Conservation (phyloP, 2,329 filamentous ascomycete genomes). For the Aspergillus ochraceus region DNA sequence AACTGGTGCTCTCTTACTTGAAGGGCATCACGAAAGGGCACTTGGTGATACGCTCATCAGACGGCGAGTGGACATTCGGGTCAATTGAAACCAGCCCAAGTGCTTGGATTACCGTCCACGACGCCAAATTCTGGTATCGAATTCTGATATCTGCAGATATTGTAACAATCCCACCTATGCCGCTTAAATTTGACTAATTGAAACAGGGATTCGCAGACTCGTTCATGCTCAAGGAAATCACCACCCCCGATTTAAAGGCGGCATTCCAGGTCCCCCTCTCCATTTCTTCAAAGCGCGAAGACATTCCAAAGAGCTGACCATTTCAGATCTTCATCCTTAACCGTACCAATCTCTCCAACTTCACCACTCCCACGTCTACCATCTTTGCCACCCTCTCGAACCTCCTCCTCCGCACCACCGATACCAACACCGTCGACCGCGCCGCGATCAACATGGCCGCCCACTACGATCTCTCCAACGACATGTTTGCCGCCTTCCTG, state of each 20-base stretch:
- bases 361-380: not conserved
- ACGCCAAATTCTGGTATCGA: not conserved
- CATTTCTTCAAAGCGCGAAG: no score
- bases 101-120: not conserved
- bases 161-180: not conserved
- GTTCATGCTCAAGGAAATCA: not conserved
- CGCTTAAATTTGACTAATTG: not conserved
- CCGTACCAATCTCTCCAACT: not conserved
- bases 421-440: not conserved
- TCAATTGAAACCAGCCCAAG: not conserved
- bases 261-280: not conserved
- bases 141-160: not conserved
- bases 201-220: not conserved
- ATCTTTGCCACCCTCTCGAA: not conserved
- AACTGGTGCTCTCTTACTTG: not conserved
- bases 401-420: not conserved
- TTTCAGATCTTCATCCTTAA: not conserved
- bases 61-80: not conserved
- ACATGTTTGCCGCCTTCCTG: not conserved
- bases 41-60: not conserved
- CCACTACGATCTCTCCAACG: not conserved
- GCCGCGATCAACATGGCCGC: not conserved
- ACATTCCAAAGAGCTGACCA: not conserved
- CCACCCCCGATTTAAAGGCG: not conserved
- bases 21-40: not conserved